A percentile compares a stretch with the other conserved stretches of the same genome.
These are phyloP conservation scores for Phyllachora maydis DNA, from an alignment of 2,329 filamentous ascomycete species.

Conservation along the genomic window DNA sequence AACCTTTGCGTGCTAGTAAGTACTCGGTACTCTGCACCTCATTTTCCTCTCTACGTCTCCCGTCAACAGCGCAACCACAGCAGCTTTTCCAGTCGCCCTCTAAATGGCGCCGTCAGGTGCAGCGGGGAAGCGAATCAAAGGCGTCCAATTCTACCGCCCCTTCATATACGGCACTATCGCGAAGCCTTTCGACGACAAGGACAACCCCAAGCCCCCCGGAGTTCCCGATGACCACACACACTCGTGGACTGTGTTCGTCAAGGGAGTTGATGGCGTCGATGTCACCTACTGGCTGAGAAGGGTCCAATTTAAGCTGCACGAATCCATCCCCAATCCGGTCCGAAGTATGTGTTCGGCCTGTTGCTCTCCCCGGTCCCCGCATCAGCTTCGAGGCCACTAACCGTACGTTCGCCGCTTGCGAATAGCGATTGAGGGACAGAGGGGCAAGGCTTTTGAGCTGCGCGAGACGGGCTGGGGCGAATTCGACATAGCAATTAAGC, in stretches of 20 bases:
- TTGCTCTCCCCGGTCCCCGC: not conserved
- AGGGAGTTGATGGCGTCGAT: conserved; percentile 72
- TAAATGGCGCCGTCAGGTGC: conserved; percentile 42
- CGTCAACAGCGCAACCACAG: conserved; percentile 4
- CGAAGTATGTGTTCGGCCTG: conserved; percentile 32
- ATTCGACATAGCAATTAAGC: conserved; percentile 87
- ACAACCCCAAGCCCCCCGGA: conserved; percentile 56
- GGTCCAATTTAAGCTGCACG: conserved; percentile 95
- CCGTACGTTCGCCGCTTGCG: not conserved
- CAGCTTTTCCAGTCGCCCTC: no score
- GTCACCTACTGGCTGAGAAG: conserved; percentile 92
- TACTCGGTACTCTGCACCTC: no score
- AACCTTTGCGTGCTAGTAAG: conserved; percentile 1
- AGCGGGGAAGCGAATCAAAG: conserved; percentile 42
- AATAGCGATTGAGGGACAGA: conserved; percentile 48
- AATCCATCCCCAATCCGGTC: conserved; percentile 82
- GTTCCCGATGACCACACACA: conserved; percentile 86
- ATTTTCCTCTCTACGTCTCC: conserved; percentile 2
- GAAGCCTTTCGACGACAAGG: conserved; percentile 52
- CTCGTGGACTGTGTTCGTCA: conserved; percentile 88
- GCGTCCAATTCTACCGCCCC: conserved; percentile 40
- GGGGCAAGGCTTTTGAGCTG: conserved; percentile 55
- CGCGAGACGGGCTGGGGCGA: conserved; percentile 94
- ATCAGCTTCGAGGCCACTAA: not conserved
- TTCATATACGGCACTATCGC: conserved; percentile 68